Evolutionary conservation across 129 eudicot genomes (phyloP), one percentile per base, ranked within the genome.

Genomic region (Cynara cardunculus): DNA sequence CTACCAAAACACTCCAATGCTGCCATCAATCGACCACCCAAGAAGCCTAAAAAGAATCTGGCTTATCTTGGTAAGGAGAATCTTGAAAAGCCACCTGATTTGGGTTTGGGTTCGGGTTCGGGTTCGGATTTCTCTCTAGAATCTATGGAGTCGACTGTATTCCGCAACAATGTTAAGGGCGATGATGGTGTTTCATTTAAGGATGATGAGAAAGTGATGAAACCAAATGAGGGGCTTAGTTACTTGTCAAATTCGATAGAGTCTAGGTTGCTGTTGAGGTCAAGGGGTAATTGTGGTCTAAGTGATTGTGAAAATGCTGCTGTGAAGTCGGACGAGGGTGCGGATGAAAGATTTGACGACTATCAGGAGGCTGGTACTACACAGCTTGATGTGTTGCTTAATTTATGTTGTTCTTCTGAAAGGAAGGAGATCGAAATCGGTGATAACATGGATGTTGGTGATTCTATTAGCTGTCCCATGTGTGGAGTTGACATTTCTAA

Each of bases 401-500:
- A 89, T 84, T 83, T 94, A 30, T 94, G 97, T 77, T 90, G 97
- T 76, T 84, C 83, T 0, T 87, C 79, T 10, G 93, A 35, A 34
- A 90, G 79, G 37, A 88, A 79, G 2, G 73, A 39, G 46, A 72
- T 72, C 21, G 49, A 71, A 19, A 12, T 5, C 12, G 82, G 7
- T 46, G 87, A 24, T 65, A 49, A 78, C 39, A 67, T 37, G 49
- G 85, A n/a, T 76, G 85, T 2, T 59, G 78, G 67, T 73, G 87
- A 62, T 78, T 22, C 34, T 13, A 73, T 91, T 71, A 78, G 73
- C 25, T 96, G 99, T 73, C 99, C 99, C 0, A 35, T 96, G 35
- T 96, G 99, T 78, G 92, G 90, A 67, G 24, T 72, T 35, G 98
- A 92, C 77, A 88, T 96, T 53, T 88, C 98, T 30, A 81, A 70